Conservation (phyloP, 2,329 filamentous ascomycete genomes). For the Gliomastix tumulicola region DNA sequence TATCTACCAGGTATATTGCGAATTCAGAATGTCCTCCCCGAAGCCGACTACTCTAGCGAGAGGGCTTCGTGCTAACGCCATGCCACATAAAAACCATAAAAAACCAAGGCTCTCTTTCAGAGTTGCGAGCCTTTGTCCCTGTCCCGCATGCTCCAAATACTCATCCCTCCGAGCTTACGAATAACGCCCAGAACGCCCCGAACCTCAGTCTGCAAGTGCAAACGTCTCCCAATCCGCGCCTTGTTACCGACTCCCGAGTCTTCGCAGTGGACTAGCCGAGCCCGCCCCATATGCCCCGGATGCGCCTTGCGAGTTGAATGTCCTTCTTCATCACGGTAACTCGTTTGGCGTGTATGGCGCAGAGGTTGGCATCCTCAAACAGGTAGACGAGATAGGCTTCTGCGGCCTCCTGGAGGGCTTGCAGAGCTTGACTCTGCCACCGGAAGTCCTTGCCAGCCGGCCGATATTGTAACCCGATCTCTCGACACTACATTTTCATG, state of each 20-base stretch:
- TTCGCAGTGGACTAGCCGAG: slow-evolving; percentile 2
- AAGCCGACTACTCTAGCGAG: too few species aligned
- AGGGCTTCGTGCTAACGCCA: too few species aligned
- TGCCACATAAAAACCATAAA: not conserved
- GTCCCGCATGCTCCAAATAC: too few species aligned
- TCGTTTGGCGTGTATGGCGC: slow-evolving; percentile 92
- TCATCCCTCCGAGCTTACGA: too few species aligned
- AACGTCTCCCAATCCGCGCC: too few species aligned
- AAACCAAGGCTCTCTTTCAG: not conserved
- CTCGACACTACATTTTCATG: slow-evolving; percentile 50
- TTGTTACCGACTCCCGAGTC: too few species aligned
- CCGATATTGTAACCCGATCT: slow-evolving; percentile 62
- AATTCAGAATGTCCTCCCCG: too few species aligned
- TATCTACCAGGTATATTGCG: too few species aligned
- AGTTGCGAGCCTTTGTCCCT: too few species aligned
- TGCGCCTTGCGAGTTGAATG: slow-evolving; percentile 82
- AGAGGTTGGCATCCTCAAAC: slow-evolving; percentile 80
- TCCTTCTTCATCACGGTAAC: slow-evolving; percentile 98
- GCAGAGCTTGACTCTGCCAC: slow-evolving; percentile 94
- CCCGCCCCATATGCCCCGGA: slow-evolving; percentile 45
- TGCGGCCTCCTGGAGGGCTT: slow-evolving; percentile 89
- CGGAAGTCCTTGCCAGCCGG: slow-evolving; percentile 64
- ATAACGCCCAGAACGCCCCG: too few species aligned
- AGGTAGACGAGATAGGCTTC: slow-evolving; percentile 93
- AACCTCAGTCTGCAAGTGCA: too few species aligned